A percentile compares a stretch with the other conserved stretches of the same genome.
phyloP scores from a whole-genome alignment of 768 basidiomycete genomes.

The Tylopilus subfusipes region DNA sequence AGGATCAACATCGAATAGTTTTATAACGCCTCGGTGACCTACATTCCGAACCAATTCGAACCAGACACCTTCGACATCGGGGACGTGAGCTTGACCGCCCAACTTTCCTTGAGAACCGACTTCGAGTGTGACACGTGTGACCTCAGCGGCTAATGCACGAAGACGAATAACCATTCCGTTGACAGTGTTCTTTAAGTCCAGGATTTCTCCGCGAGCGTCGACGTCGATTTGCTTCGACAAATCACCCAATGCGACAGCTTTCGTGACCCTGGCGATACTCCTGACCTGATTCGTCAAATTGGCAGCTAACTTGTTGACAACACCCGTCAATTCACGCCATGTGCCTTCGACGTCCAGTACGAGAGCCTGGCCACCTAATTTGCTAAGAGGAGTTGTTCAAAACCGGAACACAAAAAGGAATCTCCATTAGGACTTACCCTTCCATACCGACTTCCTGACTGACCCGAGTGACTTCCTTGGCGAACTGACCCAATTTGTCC shows the following conservation, averaged over 20 bases:
- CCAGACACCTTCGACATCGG: slow-evolving; percentile 92
- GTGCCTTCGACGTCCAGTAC: slow-evolving; percentile 88
- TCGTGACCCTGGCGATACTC: slow-evolving; percentile 60
- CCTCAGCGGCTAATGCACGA: slow-evolving; percentile 73
- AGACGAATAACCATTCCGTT: slow-evolving; percentile 50
- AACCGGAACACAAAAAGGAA: slow-evolving; percentile 1
- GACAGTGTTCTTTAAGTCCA: slow-evolving; percentile 68
- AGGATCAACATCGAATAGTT: slow-evolving; percentile 7
- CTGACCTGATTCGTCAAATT: slow-evolving; percentile 65
- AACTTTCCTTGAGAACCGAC: slow-evolving; percentile 88
- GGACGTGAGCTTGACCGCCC: slow-evolving; percentile 84
- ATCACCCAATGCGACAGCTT: slow-evolving; percentile 84
- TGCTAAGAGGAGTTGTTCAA: slow-evolving; percentile 35
- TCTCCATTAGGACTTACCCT: slow-evolving; percentile 42
- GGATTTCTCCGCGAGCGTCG: slow-evolving; percentile 85
- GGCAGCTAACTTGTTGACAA: slow-evolving; percentile 77
- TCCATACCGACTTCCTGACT: slow-evolving; percentile 82
- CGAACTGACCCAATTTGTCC: slow-evolving; percentile 79
- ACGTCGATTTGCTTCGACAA: slow-evolving; percentile 89
- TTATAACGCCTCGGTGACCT: slow-evolving; percentile 17
- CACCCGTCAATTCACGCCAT: slow-evolving; percentile 81
- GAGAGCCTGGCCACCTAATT: slow-evolving; percentile 82
- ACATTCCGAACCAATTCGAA: slow-evolving; percentile 76
- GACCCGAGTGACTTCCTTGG: slow-evolving; percentile 86
- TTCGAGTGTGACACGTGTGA: slow-evolving; percentile 79